Evolutionary conservation across 2,329 filamentous ascomycete species (phyloP), one percentile per base, ranked within the genome.

Genomic region (Aspergillus ochraceus): DNA sequence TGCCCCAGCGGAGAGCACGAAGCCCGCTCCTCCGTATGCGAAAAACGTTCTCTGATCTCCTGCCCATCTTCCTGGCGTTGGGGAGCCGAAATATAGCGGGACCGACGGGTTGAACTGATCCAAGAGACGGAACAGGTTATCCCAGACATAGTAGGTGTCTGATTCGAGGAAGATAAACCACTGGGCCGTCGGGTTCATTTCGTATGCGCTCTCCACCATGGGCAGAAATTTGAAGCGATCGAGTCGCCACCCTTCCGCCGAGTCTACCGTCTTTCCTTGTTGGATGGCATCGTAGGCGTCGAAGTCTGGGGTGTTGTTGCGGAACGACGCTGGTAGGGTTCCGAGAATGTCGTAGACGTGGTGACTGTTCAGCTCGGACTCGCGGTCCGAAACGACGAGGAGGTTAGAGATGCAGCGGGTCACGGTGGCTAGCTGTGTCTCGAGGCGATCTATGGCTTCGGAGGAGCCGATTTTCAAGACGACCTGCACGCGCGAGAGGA

Each of bases 151-250:
- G 62, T 78, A 84, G 52, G 83, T 86, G 66, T 86, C 83, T 2
- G 82, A 81, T 64, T 86, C 83, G 51, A 83, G 80, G 68, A 85
- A 84, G 55, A 86, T 78, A 64, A 83, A 86, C 79, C 84, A 85
- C 39, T 81, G 75, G 50, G 80, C 79, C n/a, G 77, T 71, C 2
- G 79, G 79, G 32, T 80, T 81, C 56, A 73, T 69, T 29, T 75
- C 71, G 72, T 82, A 83, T 0, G 82, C 80, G 29, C 79, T 72
- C 59, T 84, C 80, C 4, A 86, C 73, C 78, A 84, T 83, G 46
- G 83, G 81, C 30, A 86, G 67, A 62, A 85, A 85, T 68, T 86
- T 86, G 77, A 80, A 86, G 67, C 83, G 83, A 70, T 86, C 83
- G 50, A 85, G 75, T 26, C 72, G 77, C 83, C 83, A 85, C 2